phyloP scores from a whole-genome alignment of 2,329 filamentous ascomycete species.

The Knoxdaviesia capensis region DNA sequence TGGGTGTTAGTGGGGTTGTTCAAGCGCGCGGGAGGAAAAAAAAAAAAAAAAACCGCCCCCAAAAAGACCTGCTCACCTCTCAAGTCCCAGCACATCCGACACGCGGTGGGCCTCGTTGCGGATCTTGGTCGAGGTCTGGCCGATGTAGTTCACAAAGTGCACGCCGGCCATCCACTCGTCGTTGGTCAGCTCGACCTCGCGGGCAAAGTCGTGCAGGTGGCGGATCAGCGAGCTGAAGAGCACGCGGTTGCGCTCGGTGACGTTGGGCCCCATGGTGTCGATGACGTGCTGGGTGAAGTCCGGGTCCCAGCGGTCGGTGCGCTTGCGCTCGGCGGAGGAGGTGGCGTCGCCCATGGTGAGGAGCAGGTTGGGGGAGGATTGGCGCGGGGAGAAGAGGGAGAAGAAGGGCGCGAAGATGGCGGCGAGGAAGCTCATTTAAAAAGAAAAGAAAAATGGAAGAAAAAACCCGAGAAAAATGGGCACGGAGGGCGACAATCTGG shows the following conservation, averaged over 20 bases:
- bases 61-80: conserved; percentile 34
- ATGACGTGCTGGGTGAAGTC: conserved; percentile 58
- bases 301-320: conserved; percentile 28
- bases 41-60: no score
- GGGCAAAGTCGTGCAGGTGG: conserved; percentile 61
- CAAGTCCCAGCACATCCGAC: conserved; percentile 53
- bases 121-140: conserved; percentile 45
- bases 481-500: no score
- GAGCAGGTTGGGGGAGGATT: neutral
- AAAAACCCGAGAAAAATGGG: no score
- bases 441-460: neutral
- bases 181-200: conserved; percentile 55
- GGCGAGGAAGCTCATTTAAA: neutral
- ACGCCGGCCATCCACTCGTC: conserved; percentile 64
- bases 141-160: conserved; percentile 54
- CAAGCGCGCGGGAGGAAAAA: neutral
- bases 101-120: conserved; percentile 58
- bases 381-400: conserved; percentile 1
- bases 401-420: conserved; percentile 1
- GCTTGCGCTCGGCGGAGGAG: conserved; percentile 1
- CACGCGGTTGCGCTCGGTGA: conserved; percentile 40
- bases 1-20: neutral
- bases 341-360: neutral
- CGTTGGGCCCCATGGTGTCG: conserved; percentile 51
- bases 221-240: conserved; percentile 44